Evolutionary conservation across 2,329 filamentous ascomycete species (phyloP).

Genomic region (Bisporella sp.): DNA sequence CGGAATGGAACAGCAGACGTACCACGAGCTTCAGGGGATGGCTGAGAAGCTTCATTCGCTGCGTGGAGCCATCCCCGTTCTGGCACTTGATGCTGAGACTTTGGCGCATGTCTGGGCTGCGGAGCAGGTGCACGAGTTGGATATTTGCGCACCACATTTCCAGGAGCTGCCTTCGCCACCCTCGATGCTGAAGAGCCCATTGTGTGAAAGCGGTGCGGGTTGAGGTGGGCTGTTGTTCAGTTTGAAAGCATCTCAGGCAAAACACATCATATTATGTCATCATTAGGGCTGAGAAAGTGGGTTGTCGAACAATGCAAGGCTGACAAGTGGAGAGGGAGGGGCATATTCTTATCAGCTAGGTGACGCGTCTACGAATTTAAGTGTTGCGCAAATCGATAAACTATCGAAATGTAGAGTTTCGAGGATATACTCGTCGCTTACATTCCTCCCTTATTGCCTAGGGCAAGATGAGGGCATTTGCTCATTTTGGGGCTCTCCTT

Average conservation of each 20-base stretch:
- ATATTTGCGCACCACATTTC: constrained; percentile 22
- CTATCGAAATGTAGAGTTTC: too few relatives aligned
- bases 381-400: neutral
- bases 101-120: neutral
- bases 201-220: neutral
- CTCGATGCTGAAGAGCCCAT: constrained; percentile 25
- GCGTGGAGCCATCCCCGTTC: constrained; percentile 2
- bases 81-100: constrained; percentile 3
- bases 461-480: too few relatives aligned
- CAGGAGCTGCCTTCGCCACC: constrained; percentile 14
- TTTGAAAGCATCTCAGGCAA: too few relatives aligned
- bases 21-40: constrained; percentile 2
- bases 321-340: neutral
- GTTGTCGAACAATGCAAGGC: neutral
- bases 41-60: neutral
- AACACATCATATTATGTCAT: neutral
- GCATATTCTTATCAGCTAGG: neutral
- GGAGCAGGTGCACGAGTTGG: constrained; percentile 20
- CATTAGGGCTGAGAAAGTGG: neutral
- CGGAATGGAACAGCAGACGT: constrained; percentile 1
- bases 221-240: too few relatives aligned
- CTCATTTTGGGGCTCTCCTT: too few relatives aligned
- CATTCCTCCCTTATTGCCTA: too few relatives aligned
- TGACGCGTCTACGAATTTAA: neutral
- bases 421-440: too few relatives aligned